phyloP scores from a whole-genome alignment of 495 filamentous ascomycete genomes.

The Xylaria scruposa region DNA sequence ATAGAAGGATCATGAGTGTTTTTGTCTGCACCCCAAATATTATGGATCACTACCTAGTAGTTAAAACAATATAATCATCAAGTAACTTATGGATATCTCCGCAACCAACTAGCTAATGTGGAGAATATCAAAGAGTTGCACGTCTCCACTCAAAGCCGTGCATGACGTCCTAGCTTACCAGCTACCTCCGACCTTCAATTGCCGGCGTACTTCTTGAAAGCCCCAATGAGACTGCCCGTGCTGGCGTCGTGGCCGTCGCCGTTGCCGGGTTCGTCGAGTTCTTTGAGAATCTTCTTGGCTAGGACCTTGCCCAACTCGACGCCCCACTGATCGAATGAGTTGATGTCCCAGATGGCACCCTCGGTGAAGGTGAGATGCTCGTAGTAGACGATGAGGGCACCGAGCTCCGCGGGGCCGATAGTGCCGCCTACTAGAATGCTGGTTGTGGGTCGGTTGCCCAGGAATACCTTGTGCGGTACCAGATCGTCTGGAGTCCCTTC shows the following conservation, averaged over 20 bases:
- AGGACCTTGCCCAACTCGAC: slow-evolving; percentile 97
- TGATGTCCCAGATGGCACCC: slow-evolving; percentile 98
- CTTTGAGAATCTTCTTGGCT: slow-evolving; percentile 85
- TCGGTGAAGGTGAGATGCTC: slow-evolving; percentile 98
- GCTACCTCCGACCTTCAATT: slow-evolving; percentile 46
- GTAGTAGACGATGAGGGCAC: slow-evolving; percentile 97
- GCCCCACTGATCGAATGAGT: slow-evolving; percentile 99
- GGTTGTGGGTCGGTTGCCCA: slow-evolving; percentile 95
- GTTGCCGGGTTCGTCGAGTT: slow-evolving; percentile 76
- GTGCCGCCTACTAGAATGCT: slow-evolving; percentile 86
- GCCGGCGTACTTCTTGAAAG: slow-evolving; percentile 69
- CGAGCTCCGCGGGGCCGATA: slow-evolving; percentile 92
- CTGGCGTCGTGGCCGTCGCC: slow-evolving; percentile 78
- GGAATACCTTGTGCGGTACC: slow-evolving; percentile 98
- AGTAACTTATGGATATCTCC: too few relatives aligned
- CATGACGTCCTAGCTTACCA: slow-evolving; percentile 5
- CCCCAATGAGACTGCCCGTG: slow-evolving; percentile 85
- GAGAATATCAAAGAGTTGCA: too few relatives aligned
- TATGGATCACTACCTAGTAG: too few relatives aligned
- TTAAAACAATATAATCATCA: too few relatives aligned
- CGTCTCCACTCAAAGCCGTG: slow-evolving; percentile 29
- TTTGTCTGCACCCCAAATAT: too few relatives aligned
- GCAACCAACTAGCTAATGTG: too few relatives aligned
- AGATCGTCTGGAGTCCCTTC: slow-evolving; percentile 86
- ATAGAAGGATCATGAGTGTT: too few relatives aligned